Evolutionary conservation across 148 eudicot species (phyloP), one percentile per base, ranked within the genome.

Genomic region (Selenicereus undatus): DNA sequence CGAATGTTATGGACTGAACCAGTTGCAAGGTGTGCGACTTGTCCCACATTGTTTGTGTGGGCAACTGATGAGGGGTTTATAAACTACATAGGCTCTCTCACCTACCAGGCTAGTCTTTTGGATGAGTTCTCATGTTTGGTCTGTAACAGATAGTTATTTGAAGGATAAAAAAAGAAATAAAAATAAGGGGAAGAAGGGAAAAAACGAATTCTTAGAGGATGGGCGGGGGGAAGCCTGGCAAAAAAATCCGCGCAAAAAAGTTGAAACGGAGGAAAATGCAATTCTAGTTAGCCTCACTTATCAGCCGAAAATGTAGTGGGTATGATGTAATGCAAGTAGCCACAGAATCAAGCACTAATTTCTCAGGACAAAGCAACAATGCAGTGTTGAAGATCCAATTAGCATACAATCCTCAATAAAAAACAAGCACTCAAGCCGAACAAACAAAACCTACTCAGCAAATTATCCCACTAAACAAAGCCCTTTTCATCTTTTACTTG

Each of bases 331-430:
- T n/a, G 52, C 21, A 22, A 26, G 2, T 17, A 51, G 50, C 39
- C 3, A 73, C 20, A 45, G 7, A n/a, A 74, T 43, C 30, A 18
- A 76, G n/a, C 35, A 48, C 17, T 18, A 29, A 50, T 17, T 52
- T 52, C 43, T 52, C 9, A 21, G 24, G 14, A 42, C 76, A 74
- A 48, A 74, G 51, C 52, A 36, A 56, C 48, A 70, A 79, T 65
- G 75, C 65, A 79, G 45, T 16, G 3, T 62, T 29, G 66, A 66
- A 65, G 78, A 81, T 75, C 83, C 82, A 73, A 60, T 43, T 73
- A 17, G 22, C 56, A 16, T 42, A 58, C 5, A 80, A 73, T 18
- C 56, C 66, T 16, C 24, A 11, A 32, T 12, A 9, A 75, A 75
- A 50, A 45, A 20, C n/a, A 26, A 80, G 29, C 73, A 16, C 30